phyloP scores from a whole-genome alignment of 2,329 filamentous ascomycete species.

The Fusarium phyllophilum region DNA sequence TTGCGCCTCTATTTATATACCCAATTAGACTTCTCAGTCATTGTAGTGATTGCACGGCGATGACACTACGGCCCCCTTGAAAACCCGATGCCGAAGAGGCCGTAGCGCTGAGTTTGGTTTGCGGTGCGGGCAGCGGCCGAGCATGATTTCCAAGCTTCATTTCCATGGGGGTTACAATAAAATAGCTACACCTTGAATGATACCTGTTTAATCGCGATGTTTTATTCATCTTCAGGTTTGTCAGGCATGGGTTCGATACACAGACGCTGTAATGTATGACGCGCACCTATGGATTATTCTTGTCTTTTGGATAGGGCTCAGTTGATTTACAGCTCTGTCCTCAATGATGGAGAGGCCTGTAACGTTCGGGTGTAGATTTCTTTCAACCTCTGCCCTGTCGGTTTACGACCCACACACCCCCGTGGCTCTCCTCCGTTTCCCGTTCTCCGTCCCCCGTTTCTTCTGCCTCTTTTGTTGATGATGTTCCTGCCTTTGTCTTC shows the following conservation, averaged over 20 bases:
- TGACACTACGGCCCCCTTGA: constrained; percentile 15
- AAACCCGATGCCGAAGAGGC: constrained; percentile 28
- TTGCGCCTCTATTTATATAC: not conserved
- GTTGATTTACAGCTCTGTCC: not conserved
- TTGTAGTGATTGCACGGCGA: not conserved
- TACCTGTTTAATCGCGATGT: too few species aligned
- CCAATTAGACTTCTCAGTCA: not conserved
- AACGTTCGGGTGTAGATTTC: not conserved
- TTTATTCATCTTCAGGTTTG: not conserved
- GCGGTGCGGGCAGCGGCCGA: constrained; percentile 26
- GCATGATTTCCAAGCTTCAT: not conserved
- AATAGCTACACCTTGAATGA: not conserved
- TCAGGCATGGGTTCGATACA: not conserved
- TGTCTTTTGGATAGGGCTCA: not conserved
- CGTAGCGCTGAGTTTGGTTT: constrained; percentile 17
- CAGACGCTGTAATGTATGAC: not conserved
- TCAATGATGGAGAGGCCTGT: not conserved
- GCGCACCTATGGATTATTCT: not conserved
- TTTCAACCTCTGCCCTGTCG: constrained; percentile 24
- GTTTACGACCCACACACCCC: constrained; percentile 33
- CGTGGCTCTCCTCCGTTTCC: constrained; percentile 38
- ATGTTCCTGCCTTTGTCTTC: constrained; percentile 34
- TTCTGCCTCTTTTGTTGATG: constrained; percentile 20
- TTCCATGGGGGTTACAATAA: not conserved
- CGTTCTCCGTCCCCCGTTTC: constrained; percentile 31